Percentiles rank a stretch among this genome's conserved stretches.
Evolutionary conservation across 2,329 filamentous ascomycete species (phyloP).

Genomic region (Scytalidium sp.): DNA sequence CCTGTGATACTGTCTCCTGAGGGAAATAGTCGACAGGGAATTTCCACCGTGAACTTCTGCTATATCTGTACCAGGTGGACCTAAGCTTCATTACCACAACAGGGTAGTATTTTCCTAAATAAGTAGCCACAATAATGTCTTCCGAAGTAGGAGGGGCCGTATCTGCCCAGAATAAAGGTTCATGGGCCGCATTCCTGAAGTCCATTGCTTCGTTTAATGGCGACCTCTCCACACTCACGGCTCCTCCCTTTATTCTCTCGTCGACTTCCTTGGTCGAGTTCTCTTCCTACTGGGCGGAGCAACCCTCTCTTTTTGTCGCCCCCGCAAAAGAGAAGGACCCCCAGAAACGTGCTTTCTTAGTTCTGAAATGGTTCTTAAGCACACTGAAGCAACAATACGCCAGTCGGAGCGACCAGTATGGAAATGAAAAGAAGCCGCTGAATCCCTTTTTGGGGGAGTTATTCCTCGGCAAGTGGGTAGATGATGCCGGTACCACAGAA

Average conservation of each 20-base stretch:
- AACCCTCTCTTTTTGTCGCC: constrained; percentile 75
- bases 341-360: constrained; percentile 76
- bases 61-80: neutral
- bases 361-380: constrained; percentile 95
- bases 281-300: constrained; percentile 79
- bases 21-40: neutral
- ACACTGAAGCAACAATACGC: constrained; percentile 86
- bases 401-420: constrained; percentile 71
- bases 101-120: neutral
- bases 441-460: constrained; percentile 96
- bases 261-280: constrained; percentile 77
- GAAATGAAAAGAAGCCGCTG: constrained; percentile 95
- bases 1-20: neutral
- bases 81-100: neutral
- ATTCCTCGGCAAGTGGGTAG: constrained; percentile 88
- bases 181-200: constrained; percentile 33
- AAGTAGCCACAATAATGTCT: constrained; percentile 16
- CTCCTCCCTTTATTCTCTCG: constrained; percentile 79
- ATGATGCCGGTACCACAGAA: constrained; percentile 75
- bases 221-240: constrained; percentile 76
- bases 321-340: constrained; percentile 77
- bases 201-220: constrained; percentile 81
- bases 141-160: constrained; percentile 27
- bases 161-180: constrained; percentile 26
- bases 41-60: neutral